phyloP scores from a whole-genome alignment of 371 early-diverging fungal species.

The Cokeromyces recurvatus region DNA sequence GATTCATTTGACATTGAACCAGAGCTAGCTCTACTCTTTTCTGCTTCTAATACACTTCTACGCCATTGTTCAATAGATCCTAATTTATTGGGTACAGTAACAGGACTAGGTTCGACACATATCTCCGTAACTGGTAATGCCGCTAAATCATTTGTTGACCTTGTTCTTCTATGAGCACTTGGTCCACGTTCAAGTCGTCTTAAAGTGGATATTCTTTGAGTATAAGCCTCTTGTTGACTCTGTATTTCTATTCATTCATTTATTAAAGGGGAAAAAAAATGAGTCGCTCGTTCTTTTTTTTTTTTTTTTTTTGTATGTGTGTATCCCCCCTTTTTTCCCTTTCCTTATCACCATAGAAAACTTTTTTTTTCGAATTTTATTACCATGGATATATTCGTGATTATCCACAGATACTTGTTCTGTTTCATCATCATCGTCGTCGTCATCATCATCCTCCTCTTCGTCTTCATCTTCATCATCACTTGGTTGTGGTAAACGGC shows the following conservation, averaged over 20 bases:
- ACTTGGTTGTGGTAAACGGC: slow-evolving; percentile 11
- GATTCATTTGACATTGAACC: slow-evolving; percentile 4
- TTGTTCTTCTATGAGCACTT: slow-evolving; percentile 24
- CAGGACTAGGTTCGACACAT: slow-evolving; percentile 1
- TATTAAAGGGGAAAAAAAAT: neutral
- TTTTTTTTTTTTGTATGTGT: too few relatives aligned
- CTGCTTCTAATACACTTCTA: slow-evolving; percentile 17
- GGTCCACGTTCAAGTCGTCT: slow-evolving; percentile 25
- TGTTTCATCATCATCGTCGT: slow-evolving; percentile 1
- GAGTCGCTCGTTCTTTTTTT: too few relatives aligned
- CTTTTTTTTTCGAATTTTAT: too few relatives aligned
- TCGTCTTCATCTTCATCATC: slow-evolving; percentile 29
- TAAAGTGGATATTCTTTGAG: slow-evolving; percentile 25
- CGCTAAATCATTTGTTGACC: slow-evolving; percentile 21
- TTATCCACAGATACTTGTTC: too few relatives aligned
- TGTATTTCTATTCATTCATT: slow-evolving; percentile 3
- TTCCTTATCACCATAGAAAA: neutral
- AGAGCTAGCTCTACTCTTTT: slow-evolving; percentile 7
- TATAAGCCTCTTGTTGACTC: slow-evolving; percentile 15
- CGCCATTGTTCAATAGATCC: slow-evolving; percentile 25
- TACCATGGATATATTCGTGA: too few relatives aligned
- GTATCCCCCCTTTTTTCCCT: neutral
- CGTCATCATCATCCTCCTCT: slow-evolving; percentile 10
- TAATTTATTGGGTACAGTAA: neutral
- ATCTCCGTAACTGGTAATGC: too few relatives aligned